Evolutionary conservation across 345 rosid genomes (phyloP), one percentile per base, ranked within the genome.

Genomic region (Trapa bicornis): DNA sequence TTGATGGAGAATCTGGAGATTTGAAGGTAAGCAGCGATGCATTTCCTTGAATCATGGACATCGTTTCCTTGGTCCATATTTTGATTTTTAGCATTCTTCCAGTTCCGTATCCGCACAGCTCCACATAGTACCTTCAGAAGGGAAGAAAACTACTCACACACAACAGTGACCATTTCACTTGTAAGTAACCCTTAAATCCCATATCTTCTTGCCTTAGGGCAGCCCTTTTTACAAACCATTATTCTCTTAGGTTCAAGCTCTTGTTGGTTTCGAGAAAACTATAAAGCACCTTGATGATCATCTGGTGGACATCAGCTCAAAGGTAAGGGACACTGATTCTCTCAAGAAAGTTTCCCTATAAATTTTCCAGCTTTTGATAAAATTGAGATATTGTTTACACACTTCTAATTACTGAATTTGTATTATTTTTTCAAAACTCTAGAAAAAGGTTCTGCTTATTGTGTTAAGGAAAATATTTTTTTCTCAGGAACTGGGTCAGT

Each of bases 1-100:
- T 91, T 32, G 99, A 95, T 62, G 99, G 99, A 42, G 99, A 95
- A 72, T 88, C 97, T 52, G 99, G 99, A 68, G 97, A 95, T 79
- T 77, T 95, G 81, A 95, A 86, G 96, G 99, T 89, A 74, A 71
- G 79, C 70, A 65, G 56, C 29, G 43, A 52, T 38, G 54, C 15
- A 60, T 58, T 66, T 65, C 36, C 17, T 38, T 13, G 50, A 60
- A 4, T 36, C 22, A 52, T 35, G 64, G 53, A 33, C 14, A 12
- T 48, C n/a, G 35, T 41, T 58, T 10, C 63, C 15, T 35, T 58
- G 22, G 3, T 57, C 61, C 13, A 33, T 36, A 10, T 58, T 8
- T 38, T 58, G 63, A 32, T 58, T 5, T 22, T 58, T 58, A 0
- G 37, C 15, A 45, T 67, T 48, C 68, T 72, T 76, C 56, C 89